Evolutionary conservation across 2,329 filamentous ascomycete genomes (phyloP), one percentile per base, ranked within the genome.

Genomic region (Tricladium varicosporioides): DNA sequence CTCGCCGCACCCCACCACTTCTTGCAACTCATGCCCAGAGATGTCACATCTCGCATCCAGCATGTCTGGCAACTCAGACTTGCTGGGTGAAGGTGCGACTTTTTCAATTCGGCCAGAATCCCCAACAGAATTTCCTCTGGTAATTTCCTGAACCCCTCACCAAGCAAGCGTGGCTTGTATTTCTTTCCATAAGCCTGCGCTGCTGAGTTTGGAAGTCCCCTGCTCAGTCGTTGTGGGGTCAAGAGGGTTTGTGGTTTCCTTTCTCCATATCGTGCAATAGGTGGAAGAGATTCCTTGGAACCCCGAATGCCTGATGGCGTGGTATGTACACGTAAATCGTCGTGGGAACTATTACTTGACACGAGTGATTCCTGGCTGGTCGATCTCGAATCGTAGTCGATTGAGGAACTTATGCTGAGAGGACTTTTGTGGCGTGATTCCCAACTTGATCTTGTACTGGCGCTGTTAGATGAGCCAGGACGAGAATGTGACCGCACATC

Each of bases 21-120:
- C 59, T 75, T 76, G 14, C 77, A 80, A 40, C 76, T 74, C 10
- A 82, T 56, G 10, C 78, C 75, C 43, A 85, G 67, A 44, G 76
- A 77, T 62, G 78, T 80, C 31, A 80, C 71, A 63, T 87, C 83
- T 49, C 84, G 76, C 81, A 85, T 84, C 80, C 81, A 85, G 68
- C 84, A 87, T 15, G 84, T 86, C 14, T 82, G 77, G 66, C 84
- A 87, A 69, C 82, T 84, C 33, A 72, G 70, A 60, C 77, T 80
- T 2, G 72, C 71, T 13, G 70, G 65, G 5, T 69, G 70, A 11
- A 85, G 66, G 65, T 87, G 84, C 13, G 77, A 67, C 40, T 74
- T 71, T 65, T 77, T 80, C 15, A 87, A 70, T 53, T 80, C 76
- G 42, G 75, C 75, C 33, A 86, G 65, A n/a, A 86, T 80, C 33